A percentile compares a stretch with the other conserved stretches of the same genome.
These are phyloP conservation scores for Lodderomyces orthopsilosis DNA, from an alignment of 1,139 yeast genomes.

Conservation along the genomic window DNA sequence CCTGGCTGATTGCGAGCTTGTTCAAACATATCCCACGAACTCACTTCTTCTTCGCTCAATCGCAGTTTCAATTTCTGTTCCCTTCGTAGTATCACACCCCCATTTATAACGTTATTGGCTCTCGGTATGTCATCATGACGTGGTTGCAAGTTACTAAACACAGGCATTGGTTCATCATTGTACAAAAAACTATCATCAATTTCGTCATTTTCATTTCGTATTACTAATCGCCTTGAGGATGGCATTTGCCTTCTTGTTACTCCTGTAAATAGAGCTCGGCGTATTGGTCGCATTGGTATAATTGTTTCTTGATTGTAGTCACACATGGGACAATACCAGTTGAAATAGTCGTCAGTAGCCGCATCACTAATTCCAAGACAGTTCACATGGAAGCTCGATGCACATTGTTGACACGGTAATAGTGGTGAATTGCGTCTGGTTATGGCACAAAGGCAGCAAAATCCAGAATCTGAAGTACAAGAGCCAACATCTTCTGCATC, in stretches of 20 bases:
- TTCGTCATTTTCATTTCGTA: constrained; percentile 33
- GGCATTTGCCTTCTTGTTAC: neutral
- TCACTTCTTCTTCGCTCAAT: constrained; percentile 35
- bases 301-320: constrained; percentile 34
- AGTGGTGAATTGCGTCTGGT: constrained; percentile 14
- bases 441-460: constrained; percentile 34
- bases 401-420: constrained; percentile 34
- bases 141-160: neutral
- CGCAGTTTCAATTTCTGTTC: constrained; percentile 31
- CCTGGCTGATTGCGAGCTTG: constrained; percentile 20
- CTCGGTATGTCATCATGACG: neutral
- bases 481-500: neutral
- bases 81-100: constrained; percentile 39
- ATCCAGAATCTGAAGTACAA: constrained; percentile 11
- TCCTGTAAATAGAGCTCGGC: constrained; percentile 1
- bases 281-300: constrained; percentile 10
- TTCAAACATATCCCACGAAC: constrained; percentile 43
- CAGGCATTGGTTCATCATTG: constrained; percentile 11
- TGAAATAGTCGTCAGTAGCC: constrained; percentile 12
- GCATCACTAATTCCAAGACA: constrained; percentile 24
- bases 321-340: constrained; percentile 47
- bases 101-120: constrained; percentile 27
- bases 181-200: constrained; percentile 36
- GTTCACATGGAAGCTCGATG: constrained; percentile 31
- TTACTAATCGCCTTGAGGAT: constrained; percentile 16